Base-by-base conservation (phyloP, 495 filamentous ascomycete genomes). In the Hypoxylon crocopeplum region DNA sequence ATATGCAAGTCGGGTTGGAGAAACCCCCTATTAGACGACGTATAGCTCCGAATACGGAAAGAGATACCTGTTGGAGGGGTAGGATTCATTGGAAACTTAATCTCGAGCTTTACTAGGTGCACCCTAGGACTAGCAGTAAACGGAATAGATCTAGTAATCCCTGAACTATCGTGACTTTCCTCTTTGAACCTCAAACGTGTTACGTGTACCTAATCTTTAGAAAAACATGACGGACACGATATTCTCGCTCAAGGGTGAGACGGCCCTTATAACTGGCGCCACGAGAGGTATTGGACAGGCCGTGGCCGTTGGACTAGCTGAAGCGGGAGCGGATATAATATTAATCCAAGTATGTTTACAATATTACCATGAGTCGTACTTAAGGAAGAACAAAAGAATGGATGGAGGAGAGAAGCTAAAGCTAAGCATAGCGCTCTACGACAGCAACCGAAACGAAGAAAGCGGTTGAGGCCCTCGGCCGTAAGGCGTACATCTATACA, bases 211-310 rank as follows among this genome's bases (percentile, higher is more conserved):
- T 8, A 42, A 36, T 1, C 11, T 24, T 33, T 13, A 20, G 5
- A 15, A 46, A 17, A 39, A 50, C 12, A 64, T 59, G 53, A 54
- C 67, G 32, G 56, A 64, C 19, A 41, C 49, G 44, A 65, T 83
- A 54, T 86, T 86, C 62, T 78, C 82, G 30, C 78, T 86, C 41
- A 69, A 76, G 45, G 85, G 84, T 52, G 84, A 91, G 67, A 96
- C 89, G 7, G 93, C 93, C 27, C 73, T 96, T 39, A 79, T 96
- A 25, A 97, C 93, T 0, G 93, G 93, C 21, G 91, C 90, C 45
- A 94, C 91, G 12, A 79, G 93, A 46, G 93, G 93, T 17, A 96
- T 97, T 45, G 93, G 93, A 12, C 85, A 90, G 69, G 82, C 89
- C 8, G 93, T 95, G 75, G 89, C 89, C 34, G 69, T 96, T 54